Conservation (phyloP, 768 basidiomycete genomes). For the Mycena galericulata region DNA sequence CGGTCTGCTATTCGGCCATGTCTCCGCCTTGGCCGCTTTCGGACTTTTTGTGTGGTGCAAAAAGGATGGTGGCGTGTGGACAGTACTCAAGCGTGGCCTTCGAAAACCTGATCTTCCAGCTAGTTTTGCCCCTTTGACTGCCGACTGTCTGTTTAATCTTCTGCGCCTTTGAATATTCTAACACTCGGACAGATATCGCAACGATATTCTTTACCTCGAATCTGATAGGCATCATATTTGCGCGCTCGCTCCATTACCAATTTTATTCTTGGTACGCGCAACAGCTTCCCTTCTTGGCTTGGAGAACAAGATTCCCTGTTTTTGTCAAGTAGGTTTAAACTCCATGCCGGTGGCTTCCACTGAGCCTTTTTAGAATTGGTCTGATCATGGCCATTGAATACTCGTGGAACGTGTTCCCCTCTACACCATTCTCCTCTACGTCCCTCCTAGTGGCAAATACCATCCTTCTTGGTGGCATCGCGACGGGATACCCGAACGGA, state of each 20-base stretch:
- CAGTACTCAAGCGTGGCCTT: constrained; percentile 67
- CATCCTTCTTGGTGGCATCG: constrained; percentile 66
- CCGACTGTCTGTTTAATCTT: constrained; percentile 69
- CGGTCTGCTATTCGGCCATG: constrained; percentile 75
- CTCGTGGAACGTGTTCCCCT: constrained; percentile 91
- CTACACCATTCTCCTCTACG: constrained; percentile 74
- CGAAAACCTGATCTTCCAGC: constrained; percentile 64
- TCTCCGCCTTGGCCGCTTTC: constrained; percentile 69
- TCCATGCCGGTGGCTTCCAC: constrained; percentile 15
- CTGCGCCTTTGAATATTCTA: constrained; percentile 26
- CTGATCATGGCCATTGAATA: constrained; percentile 79
- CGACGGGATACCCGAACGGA: constrained; percentile 33
- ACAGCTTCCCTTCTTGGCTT: constrained; percentile 86
- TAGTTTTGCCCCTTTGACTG: constrained; percentile 56
- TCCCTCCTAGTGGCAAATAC: constrained; percentile 65
- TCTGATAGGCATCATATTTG: constrained; percentile 90
- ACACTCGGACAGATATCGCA: constrained; percentile 68
- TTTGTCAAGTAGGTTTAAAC: constrained; percentile 65
- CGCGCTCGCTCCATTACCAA: constrained; percentile 96
- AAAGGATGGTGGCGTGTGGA: constrained; percentile 73
- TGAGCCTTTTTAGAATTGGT: constrained; percentile 58
- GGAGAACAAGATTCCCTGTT: constrained; percentile 76
- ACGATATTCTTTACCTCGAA: constrained; percentile 92
- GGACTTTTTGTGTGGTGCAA: constrained; percentile 83
- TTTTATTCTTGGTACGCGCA: constrained; percentile 99